Base-by-base conservation (phyloP, 805 yeast genomes). In the Saturnispora zaruensis region DNA sequence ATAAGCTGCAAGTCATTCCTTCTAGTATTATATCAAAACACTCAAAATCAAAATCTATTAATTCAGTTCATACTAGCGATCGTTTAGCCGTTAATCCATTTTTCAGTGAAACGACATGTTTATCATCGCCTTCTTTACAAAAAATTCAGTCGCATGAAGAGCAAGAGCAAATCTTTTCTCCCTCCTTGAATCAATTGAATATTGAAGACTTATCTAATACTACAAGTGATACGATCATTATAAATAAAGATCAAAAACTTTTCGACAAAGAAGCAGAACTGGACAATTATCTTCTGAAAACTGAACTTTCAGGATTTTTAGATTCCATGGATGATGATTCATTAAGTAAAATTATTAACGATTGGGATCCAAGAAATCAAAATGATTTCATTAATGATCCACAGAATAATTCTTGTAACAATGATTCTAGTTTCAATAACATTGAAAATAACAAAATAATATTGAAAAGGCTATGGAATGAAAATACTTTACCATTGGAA, bases 291-390 rank as follows among this genome's bases (percentile, higher is more conserved):
- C 6, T 25, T 45, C 33, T 33, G 2, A 28, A 26, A 21, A 26
- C 33, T 36, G 48, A 41, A 16, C 32, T 41, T 23, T 37, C 34
- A 21, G 49, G 41, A 30, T 41, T 34, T 24, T 13, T 41, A 33
- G 21, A 32, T 23, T 40, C 25, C 14, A 46, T 25, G 14, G 26
- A 32, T 8, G 30, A 32, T 21, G 50, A 72, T 55, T 71, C 77
- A 25, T 69, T 69, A 20, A 58, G 62, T 52, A 72, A 70, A 45
- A 76, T 72, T 41, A 56, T 73, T 26, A 60, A 74, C 28, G 68
- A 68, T 1, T 69, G 66, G 66, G 61, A 63, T 44, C 52, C 53
- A 3, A 58, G 55, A 26, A 60, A 63, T 44, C 52, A 52, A 4
- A 58, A 55, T 25, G 44, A 55, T 11, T 51, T 52, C 1, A 7